phyloP scores from a whole-genome alignment of 2,329 filamentous ascomycete species.

The Canariomyces notabilis region DNA sequence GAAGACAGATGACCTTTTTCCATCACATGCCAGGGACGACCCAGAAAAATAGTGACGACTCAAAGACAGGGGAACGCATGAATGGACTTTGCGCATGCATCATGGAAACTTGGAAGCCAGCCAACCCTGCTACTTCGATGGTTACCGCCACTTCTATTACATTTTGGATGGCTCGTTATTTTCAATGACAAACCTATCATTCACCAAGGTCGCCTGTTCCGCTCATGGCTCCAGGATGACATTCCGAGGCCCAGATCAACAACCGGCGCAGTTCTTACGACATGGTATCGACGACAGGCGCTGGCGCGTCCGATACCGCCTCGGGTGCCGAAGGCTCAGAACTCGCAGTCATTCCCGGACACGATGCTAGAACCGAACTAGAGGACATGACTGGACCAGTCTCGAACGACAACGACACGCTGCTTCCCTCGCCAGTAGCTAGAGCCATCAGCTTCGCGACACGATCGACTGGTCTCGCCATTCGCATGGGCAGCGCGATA shows the following conservation, averaged over 20 bases:
- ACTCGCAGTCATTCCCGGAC: constrained; percentile 22
- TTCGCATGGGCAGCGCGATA: constrained; percentile 49
- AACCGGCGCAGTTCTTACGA: neutral
- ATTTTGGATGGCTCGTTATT: too few relatives aligned
- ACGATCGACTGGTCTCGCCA: constrained; percentile 53
- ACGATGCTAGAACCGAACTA: too few relatives aligned
- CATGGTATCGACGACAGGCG: neutral
- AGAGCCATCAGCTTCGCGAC: constrained; percentile 56
- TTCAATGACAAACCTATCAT: too few relatives aligned
- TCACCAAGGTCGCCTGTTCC: too few relatives aligned
- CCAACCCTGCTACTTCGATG: too few relatives aligned
- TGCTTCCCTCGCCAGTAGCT: constrained; percentile 54
- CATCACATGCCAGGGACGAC: too few relatives aligned
- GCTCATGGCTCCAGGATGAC: neutral
- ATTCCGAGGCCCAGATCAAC: neutral
- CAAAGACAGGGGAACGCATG: too few relatives aligned
- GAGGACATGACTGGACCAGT: constrained; percentile 18
- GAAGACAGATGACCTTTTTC: too few relatives aligned
- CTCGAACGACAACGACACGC: constrained; percentile 14
- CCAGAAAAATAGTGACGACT: too few relatives aligned
- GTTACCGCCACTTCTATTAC: too few relatives aligned
- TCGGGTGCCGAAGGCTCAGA: neutral
- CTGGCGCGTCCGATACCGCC: neutral
- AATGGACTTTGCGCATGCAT: too few relatives aligned
- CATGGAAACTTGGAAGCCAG: too few relatives aligned